phyloP scores from a whole-genome alignment of 2,329 filamentous ascomycete species.

The Pseudogymnoascus sp. region DNA sequence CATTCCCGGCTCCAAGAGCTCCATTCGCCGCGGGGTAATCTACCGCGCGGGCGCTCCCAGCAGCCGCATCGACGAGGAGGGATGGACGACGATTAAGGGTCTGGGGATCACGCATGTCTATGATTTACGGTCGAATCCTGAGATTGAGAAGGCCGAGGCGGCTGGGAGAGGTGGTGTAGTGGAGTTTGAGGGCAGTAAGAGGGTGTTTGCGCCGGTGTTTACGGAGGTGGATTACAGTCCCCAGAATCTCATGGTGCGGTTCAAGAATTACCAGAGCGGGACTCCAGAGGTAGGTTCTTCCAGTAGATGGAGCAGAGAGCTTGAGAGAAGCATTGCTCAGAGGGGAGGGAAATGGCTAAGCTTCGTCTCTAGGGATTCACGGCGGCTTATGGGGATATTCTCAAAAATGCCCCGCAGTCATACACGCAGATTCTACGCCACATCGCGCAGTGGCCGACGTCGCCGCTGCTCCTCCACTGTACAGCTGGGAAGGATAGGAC shows the following conservation, averaged over 20 bases:
- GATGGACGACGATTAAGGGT: not conserved
- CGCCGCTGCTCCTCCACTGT: conserved; percentile 60
- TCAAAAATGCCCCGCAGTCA: conserved; percentile 42
- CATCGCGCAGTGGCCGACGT: conserved; percentile 28
- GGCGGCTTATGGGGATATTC: conserved; percentile 53
- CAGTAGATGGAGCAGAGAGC: not conserved
- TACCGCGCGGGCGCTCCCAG: conserved; percentile 61
- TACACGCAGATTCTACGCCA: conserved; percentile 44
- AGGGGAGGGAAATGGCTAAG: not conserved
- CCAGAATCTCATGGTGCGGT: conserved; percentile 52
- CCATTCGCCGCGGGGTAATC: conserved; percentile 44
- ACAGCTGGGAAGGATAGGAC: conserved; percentile 73
- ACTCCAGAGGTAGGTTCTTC: conserved; percentile 34
- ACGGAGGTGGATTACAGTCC: conserved; percentile 50
- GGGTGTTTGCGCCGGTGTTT: conserved; percentile 59
- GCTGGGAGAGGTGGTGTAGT: conserved; percentile 30
- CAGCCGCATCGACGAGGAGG: not conserved
- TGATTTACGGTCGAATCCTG: conserved; percentile 55
- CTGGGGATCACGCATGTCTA: conserved; percentile 62
- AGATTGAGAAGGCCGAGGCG: conserved; percentile 41
- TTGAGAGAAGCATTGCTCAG: not conserved
- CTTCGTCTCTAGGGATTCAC: conserved; percentile 47
- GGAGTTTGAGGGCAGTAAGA: conserved; percentile 42
- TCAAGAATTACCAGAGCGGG: conserved; percentile 49
- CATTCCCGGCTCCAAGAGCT: conserved; percentile 26